Evolutionary conservation across 169 alveolate species (phyloP), one percentile per base, ranked within the genome.

Genomic region (Plasmodium fragile): DNA sequence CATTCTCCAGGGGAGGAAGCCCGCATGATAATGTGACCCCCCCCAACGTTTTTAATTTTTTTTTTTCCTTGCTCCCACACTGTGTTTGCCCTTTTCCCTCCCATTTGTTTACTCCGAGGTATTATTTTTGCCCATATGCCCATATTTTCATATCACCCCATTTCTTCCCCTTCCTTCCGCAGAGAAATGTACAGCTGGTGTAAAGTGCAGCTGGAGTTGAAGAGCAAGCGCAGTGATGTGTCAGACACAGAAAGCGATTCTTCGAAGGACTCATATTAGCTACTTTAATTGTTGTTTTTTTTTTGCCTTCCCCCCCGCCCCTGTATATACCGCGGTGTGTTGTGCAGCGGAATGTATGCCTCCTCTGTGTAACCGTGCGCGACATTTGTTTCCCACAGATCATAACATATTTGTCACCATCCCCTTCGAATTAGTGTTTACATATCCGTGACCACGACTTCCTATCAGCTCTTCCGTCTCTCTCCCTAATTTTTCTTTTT

Each of bases 171-270:
- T 39, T 25, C 65, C 81, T 1, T 13, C 25, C 52, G 71, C 69
- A 89, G 94, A 41, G 94, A 89, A 53, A 89, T 89, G 94, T 89
- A 89, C 71, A 89, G 78, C 45, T 89, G 94, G 94, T 89, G 94
- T 39, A 89, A 89, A 25, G 32, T n/a, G 13, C 87, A 89, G 36
- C 49, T 89, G 30, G 89, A 89, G 22, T 6, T 89, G 81, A 79
- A 78, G 22, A 69, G 81, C 77, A 84, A 84, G 43, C 53, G 71
- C 6, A 89, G 94, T 41, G 82, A 89, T 36, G 22, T 25, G 65
- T 72, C 87, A 6, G 94, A 75, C 30, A 55, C 90, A 16, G 94
- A 89, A 59, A 89, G 94, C 70, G 89, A 79, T 36, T 89, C 90
- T 36, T 89, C 94, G 34, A 79, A 89, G 53, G 94, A 89, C 45